Conservation (phyloP, 148 eudicot genomes). For the Nyssa sinensis region DNA sequence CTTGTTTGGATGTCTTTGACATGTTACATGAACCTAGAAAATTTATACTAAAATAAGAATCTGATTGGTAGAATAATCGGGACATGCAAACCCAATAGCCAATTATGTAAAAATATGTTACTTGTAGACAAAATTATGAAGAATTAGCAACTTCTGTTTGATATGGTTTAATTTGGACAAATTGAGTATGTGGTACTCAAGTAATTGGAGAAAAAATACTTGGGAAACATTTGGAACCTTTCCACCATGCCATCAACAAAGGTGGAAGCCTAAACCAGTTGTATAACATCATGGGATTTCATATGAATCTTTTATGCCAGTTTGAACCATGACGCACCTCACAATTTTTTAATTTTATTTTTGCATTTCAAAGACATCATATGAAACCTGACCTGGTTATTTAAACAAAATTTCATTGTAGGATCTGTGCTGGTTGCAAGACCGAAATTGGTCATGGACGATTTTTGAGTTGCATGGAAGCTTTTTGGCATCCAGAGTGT, state of each 20-base stretch:
- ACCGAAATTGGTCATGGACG: slow-evolving; percentile 85
- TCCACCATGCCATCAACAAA: too few species aligned
- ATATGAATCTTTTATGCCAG: background rate
- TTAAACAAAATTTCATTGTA: slow-evolving; percentile 21
- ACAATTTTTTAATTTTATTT: background rate
- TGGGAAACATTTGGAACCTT: too few species aligned
- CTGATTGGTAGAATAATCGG: background rate
- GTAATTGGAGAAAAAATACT: too few species aligned
- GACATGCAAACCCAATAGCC: background rate
- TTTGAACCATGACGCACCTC: background rate
- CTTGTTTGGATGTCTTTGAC: background rate
- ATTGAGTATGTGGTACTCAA: too few species aligned
- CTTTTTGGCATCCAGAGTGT: slow-evolving; percentile 94
- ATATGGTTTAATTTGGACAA: background rate
- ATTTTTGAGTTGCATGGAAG: slow-evolving; percentile 88
- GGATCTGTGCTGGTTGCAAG: slow-evolving; percentile 81
- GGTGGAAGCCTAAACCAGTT: too few species aligned
- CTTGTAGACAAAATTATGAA: too few species aligned
- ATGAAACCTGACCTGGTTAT: background rate
- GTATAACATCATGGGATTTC: background rate
- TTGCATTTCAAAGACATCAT: background rate
- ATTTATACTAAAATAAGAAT: background rate
- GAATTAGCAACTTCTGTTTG: background rate
- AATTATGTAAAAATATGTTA: too few species aligned
- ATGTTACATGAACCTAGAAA: background rate